Evolutionary conservation across 495 filamentous ascomycete genomes (phyloP).

Genomic region (Hypomontagnella monticulosa): DNA sequence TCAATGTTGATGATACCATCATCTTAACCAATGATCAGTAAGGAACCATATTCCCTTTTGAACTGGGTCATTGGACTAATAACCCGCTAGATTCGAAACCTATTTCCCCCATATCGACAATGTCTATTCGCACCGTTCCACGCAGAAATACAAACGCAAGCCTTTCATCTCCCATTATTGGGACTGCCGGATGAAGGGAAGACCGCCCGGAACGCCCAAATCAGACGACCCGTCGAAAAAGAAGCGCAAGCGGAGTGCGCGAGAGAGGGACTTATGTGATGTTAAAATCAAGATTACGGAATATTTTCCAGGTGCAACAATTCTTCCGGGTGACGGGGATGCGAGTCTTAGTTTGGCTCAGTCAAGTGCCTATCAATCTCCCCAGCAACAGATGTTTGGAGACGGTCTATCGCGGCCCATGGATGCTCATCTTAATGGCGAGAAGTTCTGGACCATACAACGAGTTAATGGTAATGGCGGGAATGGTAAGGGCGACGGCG

Average conservation of each 20-base stretch:
- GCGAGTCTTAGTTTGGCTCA: slow-evolving; percentile 25
- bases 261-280: slow-evolving; percentile 83
- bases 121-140: slow-evolving; percentile 90
- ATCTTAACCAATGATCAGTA: slow-evolving; percentile 83
- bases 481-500: slow-evolving; percentile 75
- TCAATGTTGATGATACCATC: slow-evolving; percentile 79
- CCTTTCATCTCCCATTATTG: slow-evolving; percentile 88
- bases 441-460: slow-evolving; percentile 76
- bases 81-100: slow-evolving; percentile 72
- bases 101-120: slow-evolving; percentile 95
- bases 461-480: slow-evolving; percentile 80
- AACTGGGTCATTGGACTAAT: slow-evolving; percentile 32
- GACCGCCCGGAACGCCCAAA: slow-evolving; percentile 84
- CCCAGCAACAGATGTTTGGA: slow-evolving; percentile 30
- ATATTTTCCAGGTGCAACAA: slow-evolving; percentile 70
- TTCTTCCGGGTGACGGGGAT: slow-evolving; percentile 40
- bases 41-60: slow-evolving; percentile 41
- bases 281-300: slow-evolving; percentile 95
- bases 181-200: slow-evolving; percentile 88
- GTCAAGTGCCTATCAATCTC: slow-evolving; percentile 25
- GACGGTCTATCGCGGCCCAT: slow-evolving; percentile 34
- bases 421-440: slow-evolving; percentile 46
- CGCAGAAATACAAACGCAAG: slow-evolving; percentile 85
- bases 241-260: slow-evolving; percentile 82
- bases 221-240: slow-evolving; percentile 88